Base-by-base conservation (phyloP, 1,284 basidiomycete genomes). In the Apiotrichum siamense region DNA sequence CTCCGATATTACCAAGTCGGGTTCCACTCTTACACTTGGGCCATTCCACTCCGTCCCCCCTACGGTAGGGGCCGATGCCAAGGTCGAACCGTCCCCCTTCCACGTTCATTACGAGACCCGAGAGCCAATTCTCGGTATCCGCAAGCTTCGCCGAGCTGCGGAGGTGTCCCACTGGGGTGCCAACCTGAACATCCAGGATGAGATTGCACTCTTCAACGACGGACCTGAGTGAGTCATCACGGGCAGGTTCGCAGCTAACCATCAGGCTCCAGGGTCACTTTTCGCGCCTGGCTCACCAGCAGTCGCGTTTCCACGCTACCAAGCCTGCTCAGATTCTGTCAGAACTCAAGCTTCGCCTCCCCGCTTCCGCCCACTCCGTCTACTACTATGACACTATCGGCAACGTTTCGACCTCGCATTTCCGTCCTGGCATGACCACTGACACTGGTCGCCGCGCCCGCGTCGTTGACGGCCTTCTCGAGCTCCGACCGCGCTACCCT, bases 121-220 rank as follows among this genome's bases (percentile, higher is more conserved):
- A 29, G 78, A 82, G 49, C 89, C 94, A 0, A 81, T 96, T 37
- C 72, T 92, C 13, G 83, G 88, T 56, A 77, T 96, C 49, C 79
- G 79, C 20, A 82, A 78, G 25, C 79, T 94, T 41, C 79, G 83
- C 50, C 83, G 96, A 40, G 70, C 80, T 0, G 91, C 87, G 2
- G 92, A 98, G 75, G 83, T 98, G 61, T 92, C 88, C 57, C 94
- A 98, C 71, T 98, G 94, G 96, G 92, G 93, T 37, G 83, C 84
- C 44, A 97, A 94, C 71, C 73, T 98, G 37, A 94, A 96, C 66
- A 85, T 94, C 41, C 82, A 97, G 70, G 93, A 99, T 73, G 82
- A 87, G 42, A 82, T 97, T 55, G 71, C 81, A 54, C 76, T 98
- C 20, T 81, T 82, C 68, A 98, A 98, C 69, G 85, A 84, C 52